Evolutionary conservation across 768 basidiomycete species (phyloP), one percentile per base, ranked within the genome.

Genomic region (Lentinula boryana): DNA sequence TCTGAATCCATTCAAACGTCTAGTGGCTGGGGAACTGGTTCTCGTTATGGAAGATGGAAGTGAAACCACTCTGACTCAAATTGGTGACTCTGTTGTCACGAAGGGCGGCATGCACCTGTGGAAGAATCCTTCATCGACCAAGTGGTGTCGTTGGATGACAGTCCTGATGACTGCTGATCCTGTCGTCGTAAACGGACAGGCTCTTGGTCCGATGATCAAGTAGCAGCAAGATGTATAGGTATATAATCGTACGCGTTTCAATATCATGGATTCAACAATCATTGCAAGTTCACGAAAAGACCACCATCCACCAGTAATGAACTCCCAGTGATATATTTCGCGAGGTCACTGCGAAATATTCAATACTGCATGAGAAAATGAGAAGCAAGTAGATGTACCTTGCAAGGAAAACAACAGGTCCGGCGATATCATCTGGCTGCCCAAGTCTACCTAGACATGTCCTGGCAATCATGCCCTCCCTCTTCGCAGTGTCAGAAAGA

Each of bases 221-320:
- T 53, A 65, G 58, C 8, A 57, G 56, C 5, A 35, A 4, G n/a
- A 32, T 48, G 9, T 23, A 23, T 48, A 27, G 15, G 13, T 4
- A 33, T 7, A 52, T n/a, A 40, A 21, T 38, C 10, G 53, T 18
- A 36, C 21, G 35, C 21, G 33, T 56, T 50, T 63, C 18, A 59
- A 53, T 55, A 16, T 32, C 56, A 58, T 60, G 18, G 21, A 61
- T 61, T 27, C 27, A n/a, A 35, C 6, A 36, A 40, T 76, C 66
- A 87, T 66, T 90, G 88, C 55, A 91, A 75, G 65, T 88, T 89
- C 49, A 89, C 88, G 63, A 88, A 88, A 51, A 87, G 72, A 0
- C 89, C 89, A 1, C 89, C 89, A 51, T 52, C 51, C 7, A 54
- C 48, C 5, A 54, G 46, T 16, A 63, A 41, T 12, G 55, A 33